Conservation (phyloP, 2,329 filamentous ascomycete genomes). For the Fusarium transvaalense region DNA sequence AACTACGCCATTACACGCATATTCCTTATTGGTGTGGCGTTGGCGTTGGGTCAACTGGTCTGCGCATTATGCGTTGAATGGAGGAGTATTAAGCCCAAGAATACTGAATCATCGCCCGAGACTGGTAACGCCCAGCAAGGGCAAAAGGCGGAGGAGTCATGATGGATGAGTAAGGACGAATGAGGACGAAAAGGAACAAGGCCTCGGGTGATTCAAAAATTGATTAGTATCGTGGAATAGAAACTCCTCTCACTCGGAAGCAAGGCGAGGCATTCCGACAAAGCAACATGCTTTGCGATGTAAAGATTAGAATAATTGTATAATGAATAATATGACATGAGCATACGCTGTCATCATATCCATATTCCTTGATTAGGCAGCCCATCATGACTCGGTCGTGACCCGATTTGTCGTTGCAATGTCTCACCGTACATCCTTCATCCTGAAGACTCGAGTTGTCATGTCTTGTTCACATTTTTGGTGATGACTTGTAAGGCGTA, state of each 20-base stretch:
- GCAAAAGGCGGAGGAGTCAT: conserved; percentile 29
- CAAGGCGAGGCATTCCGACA: neutral
- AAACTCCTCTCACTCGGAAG: conserved; percentile 3
- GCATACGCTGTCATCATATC: conserved; percentile 1
- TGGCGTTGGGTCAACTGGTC: conserved; percentile 67
- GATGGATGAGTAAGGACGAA: conserved; percentile 10
- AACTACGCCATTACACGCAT: conserved; percentile 72
- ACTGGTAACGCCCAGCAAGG: conserved; percentile 4
- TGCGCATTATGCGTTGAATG: conserved; percentile 73
- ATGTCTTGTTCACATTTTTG: conserved; percentile 5
- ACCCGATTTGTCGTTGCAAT: conserved; percentile 11
- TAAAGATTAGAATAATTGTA: conserved; percentile 9
- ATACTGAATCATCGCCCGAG: conserved; percentile 46
- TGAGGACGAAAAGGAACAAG: neutral
- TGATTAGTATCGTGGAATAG: neutral
- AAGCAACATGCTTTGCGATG: neutral
- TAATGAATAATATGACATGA: neutral
- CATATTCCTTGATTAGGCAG: neutral
- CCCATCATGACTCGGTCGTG: conserved; percentile 8
- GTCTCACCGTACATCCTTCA: conserved; percentile 1
- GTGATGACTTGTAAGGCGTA: conserved; percentile 26
- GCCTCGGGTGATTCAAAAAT: neutral
- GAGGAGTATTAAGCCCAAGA: conserved; percentile 72
- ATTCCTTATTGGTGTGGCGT: conserved; percentile 71
- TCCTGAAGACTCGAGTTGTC: neutral